Conservation (phyloP, 2,329 filamentous ascomycete genomes). For the Colletotrichum liriopes region DNA sequence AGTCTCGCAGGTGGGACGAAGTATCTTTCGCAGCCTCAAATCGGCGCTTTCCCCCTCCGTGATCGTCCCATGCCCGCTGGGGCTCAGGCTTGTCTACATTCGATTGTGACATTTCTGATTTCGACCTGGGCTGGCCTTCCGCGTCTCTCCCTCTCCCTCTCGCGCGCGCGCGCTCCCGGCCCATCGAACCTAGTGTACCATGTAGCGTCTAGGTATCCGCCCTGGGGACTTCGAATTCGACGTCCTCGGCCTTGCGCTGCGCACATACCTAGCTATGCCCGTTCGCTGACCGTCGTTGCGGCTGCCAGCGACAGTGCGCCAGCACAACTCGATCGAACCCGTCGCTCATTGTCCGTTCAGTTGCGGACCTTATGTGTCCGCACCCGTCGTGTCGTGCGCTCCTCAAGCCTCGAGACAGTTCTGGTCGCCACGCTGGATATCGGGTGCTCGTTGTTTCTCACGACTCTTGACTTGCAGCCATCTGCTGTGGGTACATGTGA, state of each 20-base stretch:
- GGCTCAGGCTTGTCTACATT: constrained; percentile 21
- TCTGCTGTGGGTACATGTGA: not conserved
- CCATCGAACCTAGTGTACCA: not conserved
- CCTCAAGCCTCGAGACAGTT: not conserved
- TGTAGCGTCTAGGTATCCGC: not conserved
- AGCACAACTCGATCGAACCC: constrained; percentile 19
- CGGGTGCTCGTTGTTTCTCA: not conserved
- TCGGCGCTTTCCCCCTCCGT: constrained; percentile 21
- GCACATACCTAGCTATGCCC: not conserved
- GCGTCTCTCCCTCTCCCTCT: constrained; percentile 1
- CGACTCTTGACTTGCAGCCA: not conserved
- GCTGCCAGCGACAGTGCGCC: not conserved
- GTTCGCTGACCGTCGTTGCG: not conserved
- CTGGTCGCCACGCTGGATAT: not conserved
- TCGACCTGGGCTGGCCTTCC: constrained; percentile 9
- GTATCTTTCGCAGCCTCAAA: not conserved
- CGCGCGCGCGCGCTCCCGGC: not conserved
- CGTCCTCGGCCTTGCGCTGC: constrained; percentile 6
- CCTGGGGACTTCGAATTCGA: not conserved
- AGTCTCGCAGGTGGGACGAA: constrained; percentile 1
- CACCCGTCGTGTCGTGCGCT: not conserved
- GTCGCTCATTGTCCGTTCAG: constrained; percentile 21
- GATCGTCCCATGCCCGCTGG: constrained; percentile 25
- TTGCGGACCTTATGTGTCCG: constrained; percentile 18
- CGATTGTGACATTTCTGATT: constrained; percentile 23